Base-by-base conservation (phyloP, 83 land plant genomes). In the Isoetes engelmannii region DNA sequence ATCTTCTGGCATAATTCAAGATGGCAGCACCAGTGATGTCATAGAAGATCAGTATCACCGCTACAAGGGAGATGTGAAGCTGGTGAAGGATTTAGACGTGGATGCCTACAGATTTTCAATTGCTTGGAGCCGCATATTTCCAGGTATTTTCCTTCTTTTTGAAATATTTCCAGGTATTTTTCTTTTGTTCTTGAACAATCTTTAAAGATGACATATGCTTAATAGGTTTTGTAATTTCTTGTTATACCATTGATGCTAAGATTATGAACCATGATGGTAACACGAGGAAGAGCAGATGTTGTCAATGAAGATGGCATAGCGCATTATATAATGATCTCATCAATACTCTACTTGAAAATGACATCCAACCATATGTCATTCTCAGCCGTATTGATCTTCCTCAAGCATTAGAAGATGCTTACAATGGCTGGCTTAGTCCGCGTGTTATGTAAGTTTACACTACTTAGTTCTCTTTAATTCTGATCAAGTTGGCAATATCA, bases 101-200 rank as follows among this genome's bases (percentile, higher is more conserved):
- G 88, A 83, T 70, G 88, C 88, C 37, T 85, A 83, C n/a, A 65
- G 88, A 41, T 83, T 88, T 71, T 88, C 92, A 1, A 88, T 88
- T 13, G 75, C 88, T 28, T 88, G 92, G 92, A 73, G 85, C 19
- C 78, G 86, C 21, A 81, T 88, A 61, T 88, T 83, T 61, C 88
- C 84, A 18, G 83, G 92, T 85, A 28, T 66, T 17, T 41, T 28
- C 37, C 37, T 28, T 28, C 0, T 28, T 28, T 28, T 28, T 28
- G 37, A 28, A 28, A 28, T 28, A 28, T 28, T 28, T 28, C 37
- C 37, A 28, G 37, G 37, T 28, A 28, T 28, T 28, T 28, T 28
- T 28, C 13, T 12, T 15, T 0, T 51, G 55, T 15, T 51, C 15
- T 15, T 51, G 37, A 28, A 28, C 37, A 28, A 28, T 28, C 1